Percentiles rank a stretch among this genome's conserved stretches.
These are phyloP conservation scores for Monilinia polystroma DNA, from an alignment of 2,329 filamentous ascomycete genomes.

Conservation along the genomic window DNA sequence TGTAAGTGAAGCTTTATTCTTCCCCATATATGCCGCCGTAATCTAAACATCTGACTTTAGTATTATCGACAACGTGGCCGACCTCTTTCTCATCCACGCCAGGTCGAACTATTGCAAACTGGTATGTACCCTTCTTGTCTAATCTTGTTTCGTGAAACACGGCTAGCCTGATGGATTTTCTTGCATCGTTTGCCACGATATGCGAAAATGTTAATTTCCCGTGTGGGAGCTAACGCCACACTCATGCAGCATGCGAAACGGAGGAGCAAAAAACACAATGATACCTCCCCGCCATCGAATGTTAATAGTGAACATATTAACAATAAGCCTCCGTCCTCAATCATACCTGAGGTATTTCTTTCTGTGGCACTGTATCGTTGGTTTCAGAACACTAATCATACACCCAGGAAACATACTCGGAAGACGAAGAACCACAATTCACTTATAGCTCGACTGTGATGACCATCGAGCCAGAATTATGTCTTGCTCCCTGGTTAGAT, in stretches of 20 bases:
- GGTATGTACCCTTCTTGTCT: conserved; percentile 13
- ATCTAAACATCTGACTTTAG: conserved; percentile 13
- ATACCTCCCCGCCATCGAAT: conserved; percentile 6
- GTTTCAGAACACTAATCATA: conserved; percentile 1
- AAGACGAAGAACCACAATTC: conserved; percentile 11
- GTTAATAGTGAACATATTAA: conserved; percentile 2
- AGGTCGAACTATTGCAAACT: conserved; percentile 15
- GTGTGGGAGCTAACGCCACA: conserved; percentile 20
- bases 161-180: neutral
- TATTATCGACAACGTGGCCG: conserved; percentile 17
- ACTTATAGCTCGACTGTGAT: conserved; percentile 19
- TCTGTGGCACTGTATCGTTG: neutral
- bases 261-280: conserved; percentile 8
- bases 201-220: conserved; percentile 13
- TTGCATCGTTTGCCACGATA: conserved; percentile 1
- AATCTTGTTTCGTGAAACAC: neutral
- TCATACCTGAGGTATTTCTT: conserved; percentile 9
- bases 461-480: conserved; percentile 19
- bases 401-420: conserved; percentile 5
- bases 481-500: conserved; percentile 19
- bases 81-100: conserved; percentile 21
- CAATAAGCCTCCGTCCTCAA: neutral
- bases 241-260: conserved; percentile 17
- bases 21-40: neutral
- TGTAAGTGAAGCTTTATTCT: neutral